Base-by-base conservation (phyloP, 1,284 basidiomycete species). In the Lignosus rhinocerotis region DNA sequence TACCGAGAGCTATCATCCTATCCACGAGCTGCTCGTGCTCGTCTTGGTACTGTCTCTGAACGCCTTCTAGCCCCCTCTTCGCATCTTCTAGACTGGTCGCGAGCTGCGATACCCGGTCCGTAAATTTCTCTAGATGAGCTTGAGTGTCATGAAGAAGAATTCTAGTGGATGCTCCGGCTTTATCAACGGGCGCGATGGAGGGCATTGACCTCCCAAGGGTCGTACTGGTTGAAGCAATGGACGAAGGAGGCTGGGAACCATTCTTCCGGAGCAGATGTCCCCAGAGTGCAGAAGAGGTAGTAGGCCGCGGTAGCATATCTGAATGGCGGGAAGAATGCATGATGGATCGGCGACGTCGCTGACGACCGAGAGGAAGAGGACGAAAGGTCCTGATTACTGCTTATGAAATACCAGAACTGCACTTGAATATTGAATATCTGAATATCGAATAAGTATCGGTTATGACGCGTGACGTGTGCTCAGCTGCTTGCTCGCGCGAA, bases 91-190 rank as follows among this genome's bases (percentile, higher is more conserved):
- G 59, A 5, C 59, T 67, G 11, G 50, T 51, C 5, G 69, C 63
- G n/a, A 76, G 65, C 21, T 62, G 65, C 10, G 79, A 79, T 10
- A 83, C 78, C 41, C 78, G 75, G 16, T 72, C 72, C 0, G 83
- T 79, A 62, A 88, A 88, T 62, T 75, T 81, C 68, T 88, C 85
- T 45, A 88, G 76, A 56, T 83, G 81, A 11, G 78, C 78, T 60
- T 87, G 85, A 0, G 85, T 88, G 68, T 89, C 87, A 60, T 88
- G 82, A 6, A 90, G 72, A 10, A 90, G 77, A 61, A 90, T 80
- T 31, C 86, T 79, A 71, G 85, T 84, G 8, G 87, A 86, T 2
- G 85, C 86, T 14, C 78, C 81, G 10, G 80, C 79, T 64, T 80
- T 88, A 72, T 90, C 87, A 25, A 80, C 63, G 6, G 86, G 87